Percentiles rank a stretch among this genome's conserved stretches.
These are phyloP conservation scores for Xylaria nigripes DNA, from an alignment of 495 filamentous ascomycete genomes.

Conservation along the genomic window DNA sequence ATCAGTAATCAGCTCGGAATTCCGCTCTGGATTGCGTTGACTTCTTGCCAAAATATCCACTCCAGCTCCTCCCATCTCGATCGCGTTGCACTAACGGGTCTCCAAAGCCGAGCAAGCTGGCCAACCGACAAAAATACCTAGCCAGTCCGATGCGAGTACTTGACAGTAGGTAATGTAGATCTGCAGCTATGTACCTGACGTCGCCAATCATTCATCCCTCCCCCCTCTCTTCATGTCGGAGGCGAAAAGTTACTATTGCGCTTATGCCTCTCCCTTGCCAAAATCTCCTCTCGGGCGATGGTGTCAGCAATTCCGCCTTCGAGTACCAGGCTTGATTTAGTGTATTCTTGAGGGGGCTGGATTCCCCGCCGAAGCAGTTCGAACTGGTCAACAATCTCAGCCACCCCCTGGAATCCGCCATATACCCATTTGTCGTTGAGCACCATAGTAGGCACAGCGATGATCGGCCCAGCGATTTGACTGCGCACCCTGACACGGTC, in stretches of 20 bases:
- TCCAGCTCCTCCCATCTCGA: background rate
- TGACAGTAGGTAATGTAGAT: too few relatives aligned
- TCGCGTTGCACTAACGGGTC: background rate
- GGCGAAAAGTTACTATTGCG: background rate
- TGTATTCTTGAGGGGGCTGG: conserved; percentile 6
- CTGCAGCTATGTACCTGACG: too few relatives aligned
- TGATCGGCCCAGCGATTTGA: conserved; percentile 41
- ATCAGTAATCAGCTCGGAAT: conserved; percentile 8
- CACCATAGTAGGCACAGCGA: conserved; percentile 68
- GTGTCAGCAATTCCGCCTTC: conserved; percentile 8
- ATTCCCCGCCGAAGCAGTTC: conserved; percentile 26
- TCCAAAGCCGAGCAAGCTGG: background rate
- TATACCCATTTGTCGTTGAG: conserved; percentile 59
- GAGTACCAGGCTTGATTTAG: conserved; percentile 6
- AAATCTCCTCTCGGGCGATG: conserved; percentile 2
- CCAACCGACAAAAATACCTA: background rate
- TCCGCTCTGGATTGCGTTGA: background rate
- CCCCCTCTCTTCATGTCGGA: background rate
- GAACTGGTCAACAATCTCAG: conserved; percentile 35
- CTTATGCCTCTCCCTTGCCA: background rate
- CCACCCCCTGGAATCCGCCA: conserved; percentile 56
- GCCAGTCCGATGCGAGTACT: background rate
- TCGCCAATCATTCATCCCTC: background rate
- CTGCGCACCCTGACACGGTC: conserved; percentile 49
- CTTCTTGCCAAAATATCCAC: background rate